Evolutionary conservation across 1,284 basidiomycete genomes (phyloP).

Genomic region (Ceratobasidium sp.): DNA sequence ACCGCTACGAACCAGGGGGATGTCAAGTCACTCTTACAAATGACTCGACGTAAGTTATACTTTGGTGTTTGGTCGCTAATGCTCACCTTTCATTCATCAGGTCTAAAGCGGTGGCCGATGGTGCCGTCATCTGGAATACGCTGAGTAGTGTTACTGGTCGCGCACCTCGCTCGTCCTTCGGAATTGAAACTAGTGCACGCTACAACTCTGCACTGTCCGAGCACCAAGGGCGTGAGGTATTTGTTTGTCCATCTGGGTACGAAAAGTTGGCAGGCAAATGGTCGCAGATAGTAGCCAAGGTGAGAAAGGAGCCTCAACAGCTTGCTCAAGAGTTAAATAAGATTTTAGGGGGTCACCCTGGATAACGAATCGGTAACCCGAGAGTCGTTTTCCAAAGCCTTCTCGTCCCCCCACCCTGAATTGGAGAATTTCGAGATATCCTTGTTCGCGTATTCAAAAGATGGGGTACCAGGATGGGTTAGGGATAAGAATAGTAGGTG

Average conservation of each 20-base stretch:
- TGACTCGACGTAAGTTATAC: constrained; percentile 43
- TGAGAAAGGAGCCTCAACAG: too few relatives aligned
- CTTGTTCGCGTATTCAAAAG: constrained; percentile 8
- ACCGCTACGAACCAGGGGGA: constrained; percentile 1
- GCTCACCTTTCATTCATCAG: neutral
- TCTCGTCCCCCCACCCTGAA: neutral
- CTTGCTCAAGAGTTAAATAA: neutral
- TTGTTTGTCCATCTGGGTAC: neutral
- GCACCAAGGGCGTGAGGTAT: neutral
- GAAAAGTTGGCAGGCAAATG: neutral
- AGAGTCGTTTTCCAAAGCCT: neutral
- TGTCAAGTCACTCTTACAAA: constrained; percentile 38
- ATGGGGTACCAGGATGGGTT: constrained; percentile 2
- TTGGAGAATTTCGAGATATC: neutral
- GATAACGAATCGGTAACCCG: constrained; percentile 11
- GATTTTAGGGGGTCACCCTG: neutral
- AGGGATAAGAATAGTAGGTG: neutral
- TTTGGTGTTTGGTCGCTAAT: neutral
- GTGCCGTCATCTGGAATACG: constrained; percentile 40
- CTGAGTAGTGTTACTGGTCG: constrained; percentile 20
- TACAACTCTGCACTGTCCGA: neutral
- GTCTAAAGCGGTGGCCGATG: constrained; percentile 41
- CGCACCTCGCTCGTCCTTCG: constrained; percentile 24
- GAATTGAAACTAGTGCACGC: neutral
- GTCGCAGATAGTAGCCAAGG: constrained; percentile 20